A percentile compares a stretch with the other conserved stretches of the same genome.
phyloP scores from a whole-genome alignment of 495 filamentous ascomycete species.

The Trichoderma erinaceum region DNA sequence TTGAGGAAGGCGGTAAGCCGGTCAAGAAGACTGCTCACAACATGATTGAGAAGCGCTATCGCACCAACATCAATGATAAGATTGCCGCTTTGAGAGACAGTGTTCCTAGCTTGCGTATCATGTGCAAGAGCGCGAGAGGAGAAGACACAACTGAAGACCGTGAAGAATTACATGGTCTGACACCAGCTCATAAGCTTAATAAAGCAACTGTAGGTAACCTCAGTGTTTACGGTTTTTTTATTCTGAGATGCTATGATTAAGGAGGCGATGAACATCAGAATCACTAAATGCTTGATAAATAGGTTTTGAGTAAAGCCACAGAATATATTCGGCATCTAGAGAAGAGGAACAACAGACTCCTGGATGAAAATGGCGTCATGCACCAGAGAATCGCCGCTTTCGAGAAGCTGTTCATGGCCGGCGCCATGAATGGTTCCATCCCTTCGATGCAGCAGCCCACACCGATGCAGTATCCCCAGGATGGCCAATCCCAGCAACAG shows the following conservation, averaged over 20 bases:
- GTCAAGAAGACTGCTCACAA: conserved; percentile 95
- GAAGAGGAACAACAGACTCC: conserved; percentile 72
- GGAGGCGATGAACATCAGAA: not conserved
- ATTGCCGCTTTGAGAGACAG: conserved; percentile 85
- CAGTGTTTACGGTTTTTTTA: not conserved
- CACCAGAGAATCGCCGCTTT: conserved; percentile 63
- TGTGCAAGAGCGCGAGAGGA: conserved; percentile 59
- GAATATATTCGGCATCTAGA: conserved; percentile 94
- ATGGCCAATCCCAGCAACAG: conserved; percentile 20
- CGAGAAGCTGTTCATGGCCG: conserved; percentile 60
- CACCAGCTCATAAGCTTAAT: conserved; percentile 83
- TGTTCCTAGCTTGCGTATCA: conserved; percentile 76
- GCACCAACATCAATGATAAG: conserved; percentile 94
- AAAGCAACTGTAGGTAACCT: conserved; percentile 69
- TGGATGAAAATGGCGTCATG: conserved; percentile 71
- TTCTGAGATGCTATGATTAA: not conserved
- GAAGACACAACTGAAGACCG: conserved; percentile 63
- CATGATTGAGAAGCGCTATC: conserved; percentile 95
- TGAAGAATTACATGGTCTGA: conserved; percentile 72
- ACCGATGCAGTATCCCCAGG: conserved; percentile 42
- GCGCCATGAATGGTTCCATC: conserved; percentile 49
- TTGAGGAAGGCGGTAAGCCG: conserved; percentile 59
- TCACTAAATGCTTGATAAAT: not conserved
- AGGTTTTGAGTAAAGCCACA: conserved; percentile 83
- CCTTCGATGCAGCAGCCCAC: conserved; percentile 40